Percentiles rank a stretch among this genome's conserved stretches.
Evolutionary conservation across 306 rosid species (phyloP).

Genomic region (Prunus mongolica): DNA sequence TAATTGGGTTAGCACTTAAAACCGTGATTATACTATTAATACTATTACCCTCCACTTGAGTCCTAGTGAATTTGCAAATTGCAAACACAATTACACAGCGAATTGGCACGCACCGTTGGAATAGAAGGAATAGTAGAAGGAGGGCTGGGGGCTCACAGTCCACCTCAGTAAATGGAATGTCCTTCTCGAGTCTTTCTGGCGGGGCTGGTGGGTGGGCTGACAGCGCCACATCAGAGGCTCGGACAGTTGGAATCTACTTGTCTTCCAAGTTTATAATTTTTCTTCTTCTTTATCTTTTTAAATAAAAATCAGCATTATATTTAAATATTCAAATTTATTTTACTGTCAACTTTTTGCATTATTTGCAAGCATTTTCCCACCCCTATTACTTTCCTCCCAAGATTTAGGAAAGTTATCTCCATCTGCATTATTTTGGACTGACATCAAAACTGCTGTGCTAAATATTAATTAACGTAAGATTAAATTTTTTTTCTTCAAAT

Average conservation of each 20-base stretch:
- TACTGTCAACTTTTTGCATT: neutral
- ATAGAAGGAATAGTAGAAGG: neutral
- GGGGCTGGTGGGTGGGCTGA: conserved; percentile 20
- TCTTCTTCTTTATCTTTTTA: neutral
- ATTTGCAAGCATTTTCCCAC: neutral
- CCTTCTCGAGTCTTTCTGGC: conserved; percentile 3
- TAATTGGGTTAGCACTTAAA: neutral
- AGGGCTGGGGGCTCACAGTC: neutral
- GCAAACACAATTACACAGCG: neutral
- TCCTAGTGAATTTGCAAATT: neutral
- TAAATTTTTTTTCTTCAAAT: too few relatives aligned
- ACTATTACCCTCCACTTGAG: too few relatives aligned
- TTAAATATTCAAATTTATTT: neutral
- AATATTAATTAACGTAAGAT: neutral
- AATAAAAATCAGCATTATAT: neutral
- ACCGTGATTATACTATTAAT: neutral
- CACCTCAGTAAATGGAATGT: conserved; percentile 20
- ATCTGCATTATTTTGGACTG: neutral
- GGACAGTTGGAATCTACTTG: conserved; percentile 8
- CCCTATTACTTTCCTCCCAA: neutral
- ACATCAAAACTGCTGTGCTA: neutral
- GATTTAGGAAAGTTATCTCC: neutral
- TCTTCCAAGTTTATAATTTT: neutral
- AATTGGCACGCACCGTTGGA: neutral
- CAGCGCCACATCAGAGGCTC: conserved; percentile 8